Evolutionary conservation across 225 moss, liverwort and hornwort species (phyloP).

Genomic region (Asterella californica): DNA sequence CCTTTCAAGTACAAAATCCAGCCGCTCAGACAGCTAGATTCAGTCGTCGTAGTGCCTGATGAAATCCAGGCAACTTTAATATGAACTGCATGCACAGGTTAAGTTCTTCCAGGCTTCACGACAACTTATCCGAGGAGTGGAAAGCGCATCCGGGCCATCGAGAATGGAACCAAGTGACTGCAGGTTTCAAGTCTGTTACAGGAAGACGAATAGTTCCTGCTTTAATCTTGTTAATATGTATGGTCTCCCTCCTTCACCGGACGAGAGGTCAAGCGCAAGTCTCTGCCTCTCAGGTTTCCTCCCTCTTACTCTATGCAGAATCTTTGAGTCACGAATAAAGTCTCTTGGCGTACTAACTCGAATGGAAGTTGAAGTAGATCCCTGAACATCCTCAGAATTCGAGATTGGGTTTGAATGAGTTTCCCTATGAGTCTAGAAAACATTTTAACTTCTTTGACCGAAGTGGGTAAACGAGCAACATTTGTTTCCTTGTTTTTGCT

Average conservation of each 20-base stretch:
- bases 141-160: slow-evolving; percentile 24
- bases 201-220: slow-evolving; percentile 23
- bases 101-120: slow-evolving; percentile 2
- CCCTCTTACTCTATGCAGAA: background rate
- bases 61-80: background rate
- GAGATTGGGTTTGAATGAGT: background rate
- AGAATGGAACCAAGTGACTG: slow-evolving; percentile 22
- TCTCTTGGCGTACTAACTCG: background rate
- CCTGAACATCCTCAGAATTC: background rate
- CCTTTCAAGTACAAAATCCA: background rate
- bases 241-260: slow-evolving; percentile 25
- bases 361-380: background rate
- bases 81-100: slow-evolving; percentile 15
- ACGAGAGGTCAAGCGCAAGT: slow-evolving; percentile 17
- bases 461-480: background rate
- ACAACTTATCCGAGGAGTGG: background rate
- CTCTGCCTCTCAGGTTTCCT: slow-evolving; percentile 24
- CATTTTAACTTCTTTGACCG: background rate
- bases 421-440: background rate
- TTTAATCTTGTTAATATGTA: slow-evolving; percentile 28
- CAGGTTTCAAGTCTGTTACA: slow-evolving; percentile 20
- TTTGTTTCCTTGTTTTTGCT: background rate
- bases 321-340: background rate
- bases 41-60: background rate
- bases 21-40: background rate